Conservation (phyloP, 2,329 filamentous ascomycete species). For the Fusarium zealandicum region DNA sequence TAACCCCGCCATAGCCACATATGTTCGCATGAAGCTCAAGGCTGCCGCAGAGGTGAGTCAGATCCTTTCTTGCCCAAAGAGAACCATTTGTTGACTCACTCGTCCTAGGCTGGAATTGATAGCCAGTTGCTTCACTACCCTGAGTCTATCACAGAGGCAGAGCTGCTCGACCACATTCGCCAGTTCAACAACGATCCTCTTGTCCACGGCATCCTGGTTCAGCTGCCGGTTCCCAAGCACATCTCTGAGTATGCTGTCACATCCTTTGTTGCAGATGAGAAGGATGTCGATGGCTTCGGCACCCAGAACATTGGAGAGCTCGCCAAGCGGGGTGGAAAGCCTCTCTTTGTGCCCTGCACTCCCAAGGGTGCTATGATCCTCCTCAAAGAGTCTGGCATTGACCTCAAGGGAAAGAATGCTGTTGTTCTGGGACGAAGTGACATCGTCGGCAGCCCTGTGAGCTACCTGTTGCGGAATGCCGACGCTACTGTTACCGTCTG, state of each 20-base stretch:
- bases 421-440: slow-evolving; percentile 95
- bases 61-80: neutral
- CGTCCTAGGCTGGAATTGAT: slow-evolving; percentile 77
- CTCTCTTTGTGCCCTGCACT: slow-evolving; percentile 92
- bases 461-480: slow-evolving; percentile 92
- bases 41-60: slow-evolving; percentile 82
- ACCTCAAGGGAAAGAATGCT: slow-evolving; percentile 87
- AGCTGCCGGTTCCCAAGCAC: slow-evolving; percentile 87
- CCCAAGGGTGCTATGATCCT: slow-evolving; percentile 97
- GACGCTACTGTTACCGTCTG: slow-evolving; percentile 97
- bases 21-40: slow-evolving; percentile 99
- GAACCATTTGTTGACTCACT: neutral
- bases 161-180: slow-evolving; percentile 83
- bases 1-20: slow-evolving; percentile 70
- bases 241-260: slow-evolving; percentile 92
- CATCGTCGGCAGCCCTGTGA: slow-evolving; percentile 96
- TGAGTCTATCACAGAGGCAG: slow-evolving; percentile 80
- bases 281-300: slow-evolving; percentile 98
- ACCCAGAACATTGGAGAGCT: slow-evolving; percentile 94
- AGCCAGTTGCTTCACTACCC: slow-evolving; percentile 87
- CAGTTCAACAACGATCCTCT: slow-evolving; percentile 84
- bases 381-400: slow-evolving; percentile 81
- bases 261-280: slow-evolving; percentile 88
- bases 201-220: slow-evolving; percentile 92
- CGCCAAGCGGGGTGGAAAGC: slow-evolving; percentile 90